Percentiles rank a stretch among this genome's conserved stretches.
phyloP scores from a whole-genome alignment of 176 grass and related monocot species.

The Musa troglodytarum region DNA sequence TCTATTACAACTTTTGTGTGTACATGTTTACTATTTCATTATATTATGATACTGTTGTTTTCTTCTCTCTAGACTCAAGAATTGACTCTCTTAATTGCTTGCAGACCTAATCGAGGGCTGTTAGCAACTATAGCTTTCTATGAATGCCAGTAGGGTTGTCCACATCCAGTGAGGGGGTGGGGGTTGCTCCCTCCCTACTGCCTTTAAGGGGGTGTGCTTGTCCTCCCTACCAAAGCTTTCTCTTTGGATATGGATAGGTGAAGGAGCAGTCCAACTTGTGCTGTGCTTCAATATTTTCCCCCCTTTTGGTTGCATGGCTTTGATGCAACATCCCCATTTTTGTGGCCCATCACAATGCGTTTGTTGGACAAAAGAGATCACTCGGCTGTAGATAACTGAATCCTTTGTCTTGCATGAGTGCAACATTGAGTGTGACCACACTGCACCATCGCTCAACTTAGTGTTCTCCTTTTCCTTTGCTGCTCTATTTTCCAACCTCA shows the following conservation, averaged over 20 bases:
- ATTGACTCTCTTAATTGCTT: neutral
- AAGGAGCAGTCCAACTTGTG: neutral
- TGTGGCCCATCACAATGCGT: constrained; percentile 48
- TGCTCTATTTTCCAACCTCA: too few species aligned
- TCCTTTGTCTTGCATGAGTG: constrained; percentile 83
- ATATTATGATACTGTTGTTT: too few species aligned
- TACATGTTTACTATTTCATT: too few species aligned
- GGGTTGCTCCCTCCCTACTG: constrained; percentile 11
- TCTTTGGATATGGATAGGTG: too few species aligned
- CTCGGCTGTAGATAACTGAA: constrained; percentile 60
- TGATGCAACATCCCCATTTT: constrained; percentile 55
- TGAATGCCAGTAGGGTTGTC: neutral
- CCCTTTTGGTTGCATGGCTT: constrained; percentile 23
- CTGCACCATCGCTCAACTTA: neutral
- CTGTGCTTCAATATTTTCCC: constrained; percentile 33
- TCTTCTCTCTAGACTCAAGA: too few species aligned
- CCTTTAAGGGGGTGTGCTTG: neutral
- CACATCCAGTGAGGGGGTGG: constrained; percentile 2
- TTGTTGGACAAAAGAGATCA: constrained; percentile 27
- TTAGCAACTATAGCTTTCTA: neutral
- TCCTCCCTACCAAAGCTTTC: too few species aligned
- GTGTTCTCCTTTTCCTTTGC: neutral
- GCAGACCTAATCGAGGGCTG: too few species aligned
- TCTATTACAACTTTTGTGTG: constrained; percentile 39
- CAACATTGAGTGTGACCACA: constrained; percentile 52